Conservation (phyloP, 2,329 filamentous ascomycete species). For the Trichoderma afroharzianum region DNA sequence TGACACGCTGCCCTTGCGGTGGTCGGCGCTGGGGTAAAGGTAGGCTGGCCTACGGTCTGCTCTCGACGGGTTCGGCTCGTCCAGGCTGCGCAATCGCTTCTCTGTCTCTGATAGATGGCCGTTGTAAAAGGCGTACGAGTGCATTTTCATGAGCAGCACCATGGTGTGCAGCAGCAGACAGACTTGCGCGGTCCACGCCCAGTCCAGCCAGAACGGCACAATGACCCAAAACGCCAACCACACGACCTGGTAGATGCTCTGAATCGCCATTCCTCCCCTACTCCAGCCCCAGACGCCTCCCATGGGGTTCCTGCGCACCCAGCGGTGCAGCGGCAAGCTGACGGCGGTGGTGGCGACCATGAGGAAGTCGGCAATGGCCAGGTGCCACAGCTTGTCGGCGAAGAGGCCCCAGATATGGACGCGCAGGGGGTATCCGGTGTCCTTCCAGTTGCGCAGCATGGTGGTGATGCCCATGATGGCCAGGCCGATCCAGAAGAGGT, state of each 20-base stretch:
- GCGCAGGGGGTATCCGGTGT: slow-evolving; percentile 82
- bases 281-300: slow-evolving; percentile 65
- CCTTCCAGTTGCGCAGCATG: slow-evolving; percentile 89
- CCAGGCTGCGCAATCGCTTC: slow-evolving; percentile 73
- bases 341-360: slow-evolving; percentile 78
- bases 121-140: slow-evolving; percentile 98
- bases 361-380: slow-evolving; percentile 75
- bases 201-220: slow-evolving; percentile 79
- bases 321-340: slow-evolving; percentile 68
- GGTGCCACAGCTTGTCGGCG: slow-evolving; percentile 81
- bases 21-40: slow-evolving; percentile 65
- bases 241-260: slow-evolving; percentile 72
- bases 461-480: slow-evolving; percentile 96
- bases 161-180: slow-evolving; percentile 90
- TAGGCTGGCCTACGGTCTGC: slow-evolving; percentile 65
- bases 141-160: slow-evolving; percentile 97
- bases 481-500: slow-evolving; percentile 95
- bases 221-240: slow-evolving; percentile 84
- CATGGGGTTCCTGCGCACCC: slow-evolving; percentile 54
- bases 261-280: slow-evolving; percentile 71
- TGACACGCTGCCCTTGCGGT: slow-evolving; percentile 41
- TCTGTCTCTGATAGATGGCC: slow-evolving; percentile 88
- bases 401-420: slow-evolving; percentile 86
- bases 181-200: slow-evolving; percentile 97
- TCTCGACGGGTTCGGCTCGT: slow-evolving; percentile 67